Evolutionary conservation across 441 rosid species (phyloP), one percentile per base, ranked within the genome.

Genomic region (Euphorbia celastroides): DNA sequence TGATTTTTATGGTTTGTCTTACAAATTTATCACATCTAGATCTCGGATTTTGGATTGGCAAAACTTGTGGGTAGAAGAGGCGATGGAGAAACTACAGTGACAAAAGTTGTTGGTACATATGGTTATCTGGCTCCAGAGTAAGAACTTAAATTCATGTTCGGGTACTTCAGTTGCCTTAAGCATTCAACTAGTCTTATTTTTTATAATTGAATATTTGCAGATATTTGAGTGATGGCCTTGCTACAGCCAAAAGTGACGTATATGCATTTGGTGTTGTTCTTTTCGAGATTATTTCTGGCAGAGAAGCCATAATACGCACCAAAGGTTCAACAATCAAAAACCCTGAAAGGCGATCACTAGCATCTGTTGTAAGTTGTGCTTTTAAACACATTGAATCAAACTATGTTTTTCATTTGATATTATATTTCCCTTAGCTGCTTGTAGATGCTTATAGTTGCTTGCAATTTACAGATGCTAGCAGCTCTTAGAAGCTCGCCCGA

Each of bases 61-160:
- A 94, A 94, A 74, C 97, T 94, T 57, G 88, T 94, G 58, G 92
- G 87, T 62, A 85, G 78, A 76, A 78, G 86, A 20, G 82, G 87
- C 38, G 97, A 94, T 20, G 94, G 88, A 79, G 99, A 91, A 77
- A 79, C 93, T 50, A 73, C 93, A 7, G 79, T 83, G 44, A 94
- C 99, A 42, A 91, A 91, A 84, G 97, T 94, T 77, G 99, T 94
- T 51, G 97, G 99, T 51, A 91, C 99, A 77, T 94, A 80, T 74
- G 99, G 97, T 70, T 91, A 89, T 78, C 80, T 94, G 57, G 97
- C 97, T 36, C 99, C 99, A 16, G 97, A 94, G 99, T 94, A 81
- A 81, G 96, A 74, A 11, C 54, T 64, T 13, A 3, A 67, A 46
- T 44, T 42, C 69, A n/a, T 69, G 51, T 41, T 32, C 61, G 66